Evolutionary conservation across 495 filamentous ascomycete species (phyloP), one percentile per base, ranked within the genome.

Genomic region (Penicillium arizonense): DNA sequence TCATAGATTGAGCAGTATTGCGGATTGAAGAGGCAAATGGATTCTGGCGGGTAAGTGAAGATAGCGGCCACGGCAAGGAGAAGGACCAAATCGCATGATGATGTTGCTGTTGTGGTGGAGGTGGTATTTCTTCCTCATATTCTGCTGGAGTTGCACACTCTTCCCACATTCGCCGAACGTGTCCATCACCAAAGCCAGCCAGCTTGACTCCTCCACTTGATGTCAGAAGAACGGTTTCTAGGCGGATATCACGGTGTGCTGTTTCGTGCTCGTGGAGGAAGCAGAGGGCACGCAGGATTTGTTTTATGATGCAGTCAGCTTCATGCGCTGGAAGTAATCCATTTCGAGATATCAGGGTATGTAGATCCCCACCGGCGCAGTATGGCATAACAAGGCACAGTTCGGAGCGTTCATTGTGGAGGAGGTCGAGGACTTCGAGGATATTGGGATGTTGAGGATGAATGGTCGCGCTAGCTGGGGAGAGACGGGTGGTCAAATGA

Each of bases 351-450:
- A 97, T 83, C 7, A 96, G 78, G 0, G 87, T 91, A 67, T 96
- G 94, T 5, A 97, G 80, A 68, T 97, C 91, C 14, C 93, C 93
- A 18, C 93, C 93, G 38, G 89, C 87, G 63, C 92, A 97, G 71
- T 89, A 96, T 67, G 96, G 91, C 88, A 94, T 96, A 24, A 97
- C 93, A 64, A 96, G 90, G 73, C 93, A 97, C 68, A 91, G 96
- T 65, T 96, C 91, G 44, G 88, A 87, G 69, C 95, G 96, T 48
- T 91, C 82, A 62, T 97, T 94, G 70, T 91, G 84, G 18, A 97
- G 77, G 20, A 96, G 79, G 63, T 97, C 93, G 41, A 93, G 79
- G 1, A 93, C 96, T 65, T 92, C 87, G 63, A 96, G 95, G 65
- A 97, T 88, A 64, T 97, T 96, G 10, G 92, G 93, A 62, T 97